Conservation (phyloP, 2,329 filamentous ascomycete species). For the Aspergillus luchuensis region DNA sequence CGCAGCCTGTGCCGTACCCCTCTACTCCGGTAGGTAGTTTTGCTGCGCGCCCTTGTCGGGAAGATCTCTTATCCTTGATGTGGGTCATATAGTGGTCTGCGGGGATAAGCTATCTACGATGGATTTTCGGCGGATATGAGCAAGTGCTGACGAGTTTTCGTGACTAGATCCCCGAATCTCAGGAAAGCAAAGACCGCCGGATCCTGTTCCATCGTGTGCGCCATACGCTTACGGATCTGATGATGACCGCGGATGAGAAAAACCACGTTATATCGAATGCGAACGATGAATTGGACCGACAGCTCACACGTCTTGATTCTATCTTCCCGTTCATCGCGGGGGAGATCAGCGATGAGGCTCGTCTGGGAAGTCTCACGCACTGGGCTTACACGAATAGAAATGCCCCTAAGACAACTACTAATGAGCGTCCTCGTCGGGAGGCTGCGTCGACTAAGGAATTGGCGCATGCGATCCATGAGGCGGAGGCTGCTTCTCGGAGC, state of each 20-base stretch:
- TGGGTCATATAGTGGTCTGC: slow-evolving; percentile 22
- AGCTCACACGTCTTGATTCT: slow-evolving; percentile 80
- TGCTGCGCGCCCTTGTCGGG: slow-evolving; percentile 14
- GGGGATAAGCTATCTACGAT: not conserved
- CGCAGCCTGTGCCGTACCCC: slow-evolving; percentile 36
- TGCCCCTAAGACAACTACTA: slow-evolving; percentile 57
- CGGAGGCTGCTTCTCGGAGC: slow-evolving; percentile 80
- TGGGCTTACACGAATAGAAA: slow-evolving; percentile 92
- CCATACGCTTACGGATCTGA: slow-evolving; percentile 76
- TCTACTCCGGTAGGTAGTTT: slow-evolving; percentile 39
- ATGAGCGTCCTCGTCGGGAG: slow-evolving; percentile 76
- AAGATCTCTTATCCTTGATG: slow-evolving; percentile 24
- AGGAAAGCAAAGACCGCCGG: slow-evolving; percentile 51
- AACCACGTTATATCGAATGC: slow-evolving; percentile 94
- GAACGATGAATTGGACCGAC: slow-evolving; percentile 82
- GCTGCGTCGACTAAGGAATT: slow-evolving; percentile 71
- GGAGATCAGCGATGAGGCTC: slow-evolving; percentile 92
- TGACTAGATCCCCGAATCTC: slow-evolving; percentile 34
- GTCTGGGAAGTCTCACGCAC: slow-evolving; percentile 86
- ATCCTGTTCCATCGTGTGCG: slow-evolving; percentile 78
- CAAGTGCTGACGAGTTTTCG: not conserved
- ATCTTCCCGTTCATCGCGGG: slow-evolving; percentile 82
- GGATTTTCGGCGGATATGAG: not conserved
- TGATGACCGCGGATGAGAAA: slow-evolving; percentile 93
- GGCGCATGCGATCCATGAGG: slow-evolving; percentile 72